Base-by-base conservation (phyloP, 768 basidiomycete species). In the Chalciporus piperatus region DNA sequence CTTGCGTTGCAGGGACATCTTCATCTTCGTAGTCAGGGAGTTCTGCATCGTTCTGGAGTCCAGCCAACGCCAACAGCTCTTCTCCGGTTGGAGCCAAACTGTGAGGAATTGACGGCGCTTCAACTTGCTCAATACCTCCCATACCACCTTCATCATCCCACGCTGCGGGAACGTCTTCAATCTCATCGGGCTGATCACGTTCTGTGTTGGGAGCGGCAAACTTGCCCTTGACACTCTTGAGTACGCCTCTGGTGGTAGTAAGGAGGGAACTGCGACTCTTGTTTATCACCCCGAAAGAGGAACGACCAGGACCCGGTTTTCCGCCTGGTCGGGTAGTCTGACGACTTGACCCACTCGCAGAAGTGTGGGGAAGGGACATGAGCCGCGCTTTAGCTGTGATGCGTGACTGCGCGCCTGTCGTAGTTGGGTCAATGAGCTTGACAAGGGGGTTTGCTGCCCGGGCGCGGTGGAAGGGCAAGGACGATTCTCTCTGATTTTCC, bases 1-100 rank as follows among this genome's bases (percentile, higher is more conserved):
- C 33, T 27, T 64, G 61, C 13, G 58, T 48, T 44, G 56, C 48
- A 6, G 54, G 38, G 40, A 73, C 74, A n/a, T 82, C 83, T 41
- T 84, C 82, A n/a, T 82, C 83, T 42, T 84, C 81, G 55, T 80
- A 87, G 55, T 84, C 83, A 8, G 79, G 70, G 22, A 87, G 74
- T 0, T 54, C 63, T 22, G 64, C 73, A 27, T 65, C 72, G 27
- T 65, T 54, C 45, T 76, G 65, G 17, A 78, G 59, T 14, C 82
- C 83, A 14, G 81, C 83, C 41, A 81, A 55, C 48, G 74, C 59
- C 38, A 84, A 67, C 25, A 85, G 64, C 53, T 85, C 79, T 13
- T 59, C 63, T 23, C 64, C 72, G 11, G 77, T 71, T 1, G 74
- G 74, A 52, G 64, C 67, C 25, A 47, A 43, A 13, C 28, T 51